Conservation (phyloP, 176 grass and related monocot genomes). For the Microstegium vimineum region DNA sequence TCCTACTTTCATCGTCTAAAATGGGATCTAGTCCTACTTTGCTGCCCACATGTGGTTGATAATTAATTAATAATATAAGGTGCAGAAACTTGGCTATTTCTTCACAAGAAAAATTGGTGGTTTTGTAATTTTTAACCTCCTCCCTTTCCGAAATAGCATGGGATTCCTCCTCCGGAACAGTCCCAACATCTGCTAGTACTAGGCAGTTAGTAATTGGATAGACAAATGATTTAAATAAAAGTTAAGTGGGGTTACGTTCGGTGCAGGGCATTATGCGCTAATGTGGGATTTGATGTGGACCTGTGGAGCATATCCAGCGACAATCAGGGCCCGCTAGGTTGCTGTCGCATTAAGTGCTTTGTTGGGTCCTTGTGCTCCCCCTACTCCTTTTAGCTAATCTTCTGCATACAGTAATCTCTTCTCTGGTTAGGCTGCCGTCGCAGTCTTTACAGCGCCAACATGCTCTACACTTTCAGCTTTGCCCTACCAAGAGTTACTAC, state of each 20-base stretch:
- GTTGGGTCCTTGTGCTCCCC: conserved; percentile 40
- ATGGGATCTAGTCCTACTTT: neutral
- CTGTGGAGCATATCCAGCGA: conserved; percentile 57
- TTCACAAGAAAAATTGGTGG: neutral
- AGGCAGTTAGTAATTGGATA: neutral
- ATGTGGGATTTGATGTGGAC: conserved; percentile 89
- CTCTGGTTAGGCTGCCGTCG: neutral
- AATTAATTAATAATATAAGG: neutral
- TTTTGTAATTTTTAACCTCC: too few species aligned
- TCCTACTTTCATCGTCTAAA: neutral
- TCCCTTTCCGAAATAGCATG: neutral
- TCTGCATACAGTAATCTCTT: neutral
- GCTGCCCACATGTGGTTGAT: neutral
- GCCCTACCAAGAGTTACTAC: neutral
- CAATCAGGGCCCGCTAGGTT: conserved; percentile 51
- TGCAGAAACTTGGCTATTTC: neutral
- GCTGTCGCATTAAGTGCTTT: conserved; percentile 50
- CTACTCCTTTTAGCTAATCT: neutral
- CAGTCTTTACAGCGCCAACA: neutral
- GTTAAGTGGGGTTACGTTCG: conserved; percentile 13
- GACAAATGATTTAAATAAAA: neutral
- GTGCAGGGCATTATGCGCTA: conserved; percentile 48
- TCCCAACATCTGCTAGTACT: neutral
- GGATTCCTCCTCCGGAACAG: neutral
- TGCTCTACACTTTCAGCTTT: neutral